These are phyloP conservation scores for Aspergillus nomiae DNA, from an alignment of 2,329 filamentous ascomycete species.

Conservation along the genomic window DNA sequence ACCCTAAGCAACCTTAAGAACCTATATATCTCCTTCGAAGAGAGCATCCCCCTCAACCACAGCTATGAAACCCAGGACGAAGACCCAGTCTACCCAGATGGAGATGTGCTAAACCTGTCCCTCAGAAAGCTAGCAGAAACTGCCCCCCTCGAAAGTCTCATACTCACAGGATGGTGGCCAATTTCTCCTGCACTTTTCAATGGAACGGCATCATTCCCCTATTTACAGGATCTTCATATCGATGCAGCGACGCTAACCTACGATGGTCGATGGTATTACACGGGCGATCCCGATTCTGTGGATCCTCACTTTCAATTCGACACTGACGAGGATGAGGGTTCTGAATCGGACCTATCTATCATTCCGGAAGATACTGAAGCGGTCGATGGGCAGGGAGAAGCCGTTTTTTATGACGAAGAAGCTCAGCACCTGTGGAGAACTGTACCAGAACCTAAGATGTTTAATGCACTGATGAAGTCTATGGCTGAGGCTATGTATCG, in stretches of 20 bases:
- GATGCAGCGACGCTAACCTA: not conserved
- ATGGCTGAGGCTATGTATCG: not conserved
- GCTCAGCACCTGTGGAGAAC: constrained; percentile 1
- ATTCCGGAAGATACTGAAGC: too few species aligned
- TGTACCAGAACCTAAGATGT: not conserved
- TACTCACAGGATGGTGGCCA: not conserved
- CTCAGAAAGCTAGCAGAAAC: not conserved
- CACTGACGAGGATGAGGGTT: not conserved
- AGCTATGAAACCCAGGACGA: not conserved
- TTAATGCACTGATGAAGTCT: not conserved
- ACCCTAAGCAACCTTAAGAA: not conserved
- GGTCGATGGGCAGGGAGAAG: not conserved
- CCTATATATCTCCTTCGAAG: not conserved
- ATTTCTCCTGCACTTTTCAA: not conserved
- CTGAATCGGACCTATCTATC: too few species aligned
- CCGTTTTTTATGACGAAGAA: not conserved
- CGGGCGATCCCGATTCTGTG: not conserved
- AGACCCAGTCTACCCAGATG: not conserved
- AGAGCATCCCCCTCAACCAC: not conserved
- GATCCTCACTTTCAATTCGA: too few species aligned
- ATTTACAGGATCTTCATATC: not conserved
- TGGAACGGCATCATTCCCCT: not conserved
- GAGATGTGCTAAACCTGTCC: not conserved
- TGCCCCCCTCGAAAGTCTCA: not conserved
- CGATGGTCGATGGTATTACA: constrained; percentile 10